phyloP scores from a whole-genome alignment of 768 basidiomycete species.

The Macrolepiota fuliginosa region DNA sequence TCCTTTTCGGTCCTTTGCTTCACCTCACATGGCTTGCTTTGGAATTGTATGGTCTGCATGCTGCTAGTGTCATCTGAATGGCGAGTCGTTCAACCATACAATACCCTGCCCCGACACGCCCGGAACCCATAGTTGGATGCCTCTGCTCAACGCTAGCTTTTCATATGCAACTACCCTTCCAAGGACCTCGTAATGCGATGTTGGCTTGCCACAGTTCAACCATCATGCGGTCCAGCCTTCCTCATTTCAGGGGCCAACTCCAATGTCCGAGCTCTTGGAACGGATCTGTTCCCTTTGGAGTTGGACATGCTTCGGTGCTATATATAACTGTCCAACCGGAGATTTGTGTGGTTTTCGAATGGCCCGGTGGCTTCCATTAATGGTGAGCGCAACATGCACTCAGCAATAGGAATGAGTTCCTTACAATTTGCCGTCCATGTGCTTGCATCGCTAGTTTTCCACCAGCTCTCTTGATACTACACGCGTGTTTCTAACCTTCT shows the following conservation, averaged over 20 bases:
- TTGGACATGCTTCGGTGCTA: not conserved
- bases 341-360: not conserved
- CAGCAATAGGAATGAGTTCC: not conserved
- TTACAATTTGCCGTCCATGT: not conserved
- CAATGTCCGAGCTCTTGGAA: not conserved
- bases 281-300: not conserved
- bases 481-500: not conserved
- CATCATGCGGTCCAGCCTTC: not conserved
- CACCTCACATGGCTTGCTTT: not conserved
- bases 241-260: not conserved
- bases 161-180: not conserved
- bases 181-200: not conserved
- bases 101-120: not conserved
- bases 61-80: constrained; percentile 3
- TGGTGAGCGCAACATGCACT: not conserved
- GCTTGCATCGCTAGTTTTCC: not conserved
- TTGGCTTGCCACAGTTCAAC: not conserved
- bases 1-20: not conserved
- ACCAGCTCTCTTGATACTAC: not conserved
- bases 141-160: not conserved
- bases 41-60: not conserved
- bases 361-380: not conserved
- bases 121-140: not conserved
- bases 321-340: constrained; percentile 3
- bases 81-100: not conserved